Evolutionary conservation across 805 yeast species (phyloP), one percentile per base, ranked within the genome.

Genomic region (Candida michaelii): DNA sequence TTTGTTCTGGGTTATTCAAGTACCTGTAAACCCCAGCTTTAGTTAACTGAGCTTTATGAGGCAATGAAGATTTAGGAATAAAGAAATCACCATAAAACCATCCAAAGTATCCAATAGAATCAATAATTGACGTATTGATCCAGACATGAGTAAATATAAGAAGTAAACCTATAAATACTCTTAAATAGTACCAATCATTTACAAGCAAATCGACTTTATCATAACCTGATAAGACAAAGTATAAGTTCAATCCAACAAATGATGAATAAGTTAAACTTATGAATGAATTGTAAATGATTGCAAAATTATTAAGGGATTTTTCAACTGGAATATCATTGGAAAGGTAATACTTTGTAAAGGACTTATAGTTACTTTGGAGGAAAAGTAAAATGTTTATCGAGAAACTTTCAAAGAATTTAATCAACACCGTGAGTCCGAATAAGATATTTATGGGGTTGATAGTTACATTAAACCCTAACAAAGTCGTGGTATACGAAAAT

Each of bases 31-130:
- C 85, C 38, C 95, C 95, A 25, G 86, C 84, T 48, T 83, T 83
- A 0, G 90, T 80, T 51, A 86, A 69, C 49, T 70, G 69, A 6
- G 76, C 63, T 43, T 69, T 70, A 17, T 68, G 69, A 5, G 60
- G 57, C 49, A 58, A 53, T 15, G 73, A 64, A 14, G 75, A 66
- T 40, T 72, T 76, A 27, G 85, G 79, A 44, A 84, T 65, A 62
- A 85, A 86, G 62, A 86, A 86, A 60, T 86, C 95, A 44, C 95
- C 95, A 59, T 83, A 86, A 54, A 85, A 86, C 93, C 93, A 86
- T n/a, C 95, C 93, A 61, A 82, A 85, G 47, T 83, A 84, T 2
- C 91, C 91, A 49, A 86, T 79, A 38, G 85, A 80, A 33, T 78
- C 77, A 49, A 80, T 73, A 27, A 85, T 84, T 23, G 88, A 84